Evolutionary conservation across 1,139 yeast genomes (phyloP), one percentile per base, ranked within the genome.

Genomic region (Kodamaea fungicola): DNA sequence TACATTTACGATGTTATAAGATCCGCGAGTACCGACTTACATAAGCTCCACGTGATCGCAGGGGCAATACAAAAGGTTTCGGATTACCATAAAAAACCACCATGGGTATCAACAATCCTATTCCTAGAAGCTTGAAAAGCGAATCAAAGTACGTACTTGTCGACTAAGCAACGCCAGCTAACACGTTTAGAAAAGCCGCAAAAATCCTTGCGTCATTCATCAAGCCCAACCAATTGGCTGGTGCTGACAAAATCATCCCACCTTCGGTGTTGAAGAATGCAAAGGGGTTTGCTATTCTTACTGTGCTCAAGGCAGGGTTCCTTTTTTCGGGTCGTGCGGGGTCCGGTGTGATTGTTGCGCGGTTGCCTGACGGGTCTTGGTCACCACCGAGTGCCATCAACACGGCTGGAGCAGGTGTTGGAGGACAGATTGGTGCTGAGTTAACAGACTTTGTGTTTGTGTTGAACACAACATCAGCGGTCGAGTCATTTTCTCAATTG

Each of bases 331-430:
- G 97, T 25, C 78, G 98, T 59, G 97, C 97, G 2, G 98, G 98
- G 19, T 87, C 96, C 1, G 98, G 98, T 45, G 88, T 92, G 26
- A 85, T 92, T 45, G 94, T 92, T 22, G 96, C 97, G 6, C 72
- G 97, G 44, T 72, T 92, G 37, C 94, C 94, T 2, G 98, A 92
- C 61, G 97, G 97, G 1, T 64, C 81, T 1, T 92, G 98, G 98
- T 88, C 97, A n/a, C 94, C 97, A 1, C 98, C 98, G 2, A 83
- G 96, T 2, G 98, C 97, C 7, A 84, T 92, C 50, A 83, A 81
- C 35, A 86, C 97, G 21, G 97, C 96, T 1, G 98, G 98, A 51
- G 97, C 97, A 3, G 97, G 98, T 54, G 97, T 94, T 4, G 98
- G 98, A 41, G 98, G 98, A 30, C 95, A 89, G 65, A 78, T 92